These are phyloP conservation scores for Knoxia roxburghii DNA, from an alignment of 257 asterid genomes.

Conservation along the genomic window DNA sequence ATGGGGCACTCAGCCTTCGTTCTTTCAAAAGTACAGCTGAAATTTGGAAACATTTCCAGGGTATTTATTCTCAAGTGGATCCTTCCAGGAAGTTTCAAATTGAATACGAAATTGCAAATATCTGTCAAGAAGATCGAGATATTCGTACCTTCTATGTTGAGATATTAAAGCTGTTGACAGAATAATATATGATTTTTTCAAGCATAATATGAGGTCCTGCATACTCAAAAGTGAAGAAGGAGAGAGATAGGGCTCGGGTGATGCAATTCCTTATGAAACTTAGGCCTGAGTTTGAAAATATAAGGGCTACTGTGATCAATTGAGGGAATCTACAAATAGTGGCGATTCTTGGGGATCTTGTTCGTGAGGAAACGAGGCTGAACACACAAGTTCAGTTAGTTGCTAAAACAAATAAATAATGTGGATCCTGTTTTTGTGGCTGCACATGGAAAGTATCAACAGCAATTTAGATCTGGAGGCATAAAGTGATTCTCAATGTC, in stretches of 20 bases:
- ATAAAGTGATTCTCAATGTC: background rate
- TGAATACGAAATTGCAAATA: too few species aligned
- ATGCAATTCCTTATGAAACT: background rate
- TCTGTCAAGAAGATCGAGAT: too few species aligned
- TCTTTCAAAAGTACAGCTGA: too few species aligned
- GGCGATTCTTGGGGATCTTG: background rate
- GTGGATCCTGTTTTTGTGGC: background rate
- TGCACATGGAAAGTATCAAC: background rate
- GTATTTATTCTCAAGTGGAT: too few species aligned
- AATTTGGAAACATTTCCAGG: too few species aligned
- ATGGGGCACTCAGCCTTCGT: too few species aligned
- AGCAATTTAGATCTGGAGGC: background rate
- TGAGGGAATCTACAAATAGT: background rate
- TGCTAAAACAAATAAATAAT: background rate
- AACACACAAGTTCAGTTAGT: background rate
- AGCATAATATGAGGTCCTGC: too few species aligned
- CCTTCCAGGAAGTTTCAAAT: too few species aligned
- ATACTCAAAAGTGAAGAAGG: background rate
- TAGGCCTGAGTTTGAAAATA: background rate
- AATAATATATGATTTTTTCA: too few species aligned
- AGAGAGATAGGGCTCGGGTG: background rate
- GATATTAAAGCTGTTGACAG: too few species aligned
- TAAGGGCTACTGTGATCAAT: background rate
- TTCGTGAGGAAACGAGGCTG: background rate
- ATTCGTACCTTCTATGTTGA: too few species aligned